These are phyloP conservation scores for Nigrospora oryzae DNA, from an alignment of 2,329 filamentous ascomycete genomes.

Conservation along the genomic window DNA sequence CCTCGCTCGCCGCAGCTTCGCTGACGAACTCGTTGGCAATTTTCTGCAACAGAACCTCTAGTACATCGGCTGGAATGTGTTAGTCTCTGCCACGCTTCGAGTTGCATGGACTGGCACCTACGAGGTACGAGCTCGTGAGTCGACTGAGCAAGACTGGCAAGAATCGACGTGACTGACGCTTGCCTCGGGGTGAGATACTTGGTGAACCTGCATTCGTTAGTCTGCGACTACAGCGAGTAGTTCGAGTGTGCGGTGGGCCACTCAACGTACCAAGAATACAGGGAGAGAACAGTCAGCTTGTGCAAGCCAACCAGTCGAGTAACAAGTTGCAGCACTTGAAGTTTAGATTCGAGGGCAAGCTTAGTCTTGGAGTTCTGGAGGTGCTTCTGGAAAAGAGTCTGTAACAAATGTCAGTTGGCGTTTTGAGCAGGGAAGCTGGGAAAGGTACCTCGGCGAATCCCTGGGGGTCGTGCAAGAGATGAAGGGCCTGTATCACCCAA, in stretches of 20 bases:
- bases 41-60: slow-evolving; percentile 87
- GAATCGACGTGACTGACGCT: slow-evolving; percentile 82
- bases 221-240: neutral
- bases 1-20: slow-evolving; percentile 83
- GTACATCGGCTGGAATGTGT: slow-evolving; percentile 52
- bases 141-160: slow-evolving; percentile 86
- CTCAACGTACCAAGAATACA: slow-evolving; percentile 68
- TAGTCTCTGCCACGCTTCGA: neutral
- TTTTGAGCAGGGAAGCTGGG: neutral
- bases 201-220: slow-evolving; percentile 46
- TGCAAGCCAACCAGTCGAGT: slow-evolving; percentile 87
- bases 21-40: slow-evolving; percentile 98
- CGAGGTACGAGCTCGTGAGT: slow-evolving; percentile 83
- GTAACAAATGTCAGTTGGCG: too few relatives aligned
- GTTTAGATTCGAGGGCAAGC: slow-evolving; percentile 78
- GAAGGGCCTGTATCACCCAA: slow-evolving; percentile 42
- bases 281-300: slow-evolving; percentile 77
- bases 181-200: slow-evolving; percentile 86
- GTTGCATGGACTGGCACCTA: neutral
- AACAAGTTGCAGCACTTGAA: slow-evolving; percentile 84
- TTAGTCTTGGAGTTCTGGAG: slow-evolving; percentile 80
- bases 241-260: neutral
- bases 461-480: slow-evolving; percentile 89
- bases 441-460: slow-evolving; percentile 82
- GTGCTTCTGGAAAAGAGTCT: slow-evolving; percentile 60